Percentiles rank a stretch among this genome's conserved stretches.
Evolutionary conservation across 2,329 filamentous ascomycete species (phyloP).

Genomic region (Claviceps spartinae): DNA sequence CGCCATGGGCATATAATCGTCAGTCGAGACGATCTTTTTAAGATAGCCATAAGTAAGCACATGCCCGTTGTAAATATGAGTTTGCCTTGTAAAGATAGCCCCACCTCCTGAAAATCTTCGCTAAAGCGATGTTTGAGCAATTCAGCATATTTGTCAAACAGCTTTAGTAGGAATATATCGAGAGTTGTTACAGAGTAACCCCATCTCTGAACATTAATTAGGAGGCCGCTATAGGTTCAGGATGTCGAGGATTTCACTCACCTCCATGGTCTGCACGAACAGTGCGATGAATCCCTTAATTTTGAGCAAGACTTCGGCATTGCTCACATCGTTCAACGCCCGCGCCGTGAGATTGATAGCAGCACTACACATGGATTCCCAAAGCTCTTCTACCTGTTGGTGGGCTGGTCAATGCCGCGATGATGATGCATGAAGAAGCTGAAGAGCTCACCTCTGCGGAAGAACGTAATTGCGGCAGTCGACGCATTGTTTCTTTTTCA

Average conservation of each 20-base stretch:
- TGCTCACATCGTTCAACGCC: conserved; percentile 64
- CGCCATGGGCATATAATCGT: conserved; percentile 99
- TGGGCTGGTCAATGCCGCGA: not conserved
- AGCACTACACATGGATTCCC: conserved; percentile 94
- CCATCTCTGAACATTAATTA: conserved; percentile 74
- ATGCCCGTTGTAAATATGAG: not conserved
- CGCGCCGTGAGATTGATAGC: conserved; percentile 72
- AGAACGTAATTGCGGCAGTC: conserved; percentile 69
- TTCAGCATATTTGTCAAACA: conserved; percentile 91
- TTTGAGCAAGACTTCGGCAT: conserved; percentile 81
- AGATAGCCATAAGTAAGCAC: not conserved
- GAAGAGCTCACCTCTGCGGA: conserved; percentile 55
- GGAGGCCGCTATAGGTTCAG: conserved; percentile 47
- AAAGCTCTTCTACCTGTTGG: conserved; percentile 81
- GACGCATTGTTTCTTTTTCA: conserved; percentile 84
- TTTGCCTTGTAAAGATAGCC: conserved; percentile 1
- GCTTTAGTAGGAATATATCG: conserved; percentile 69
- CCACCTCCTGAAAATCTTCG: conserved; percentile 84
- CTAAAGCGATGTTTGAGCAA: conserved; percentile 83
- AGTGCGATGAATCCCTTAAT: conserved; percentile 87
- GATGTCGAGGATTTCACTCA: conserved; percentile 42
- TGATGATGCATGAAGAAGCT: not conserved
- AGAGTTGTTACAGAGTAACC: conserved; percentile 72
- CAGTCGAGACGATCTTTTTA: conserved; percentile 61
- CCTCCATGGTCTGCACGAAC: conserved; percentile 98